Evolutionary conservation across 2,329 filamentous ascomycete genomes (phyloP).

Genomic region (Pseudocercospora crystallina): DNA sequence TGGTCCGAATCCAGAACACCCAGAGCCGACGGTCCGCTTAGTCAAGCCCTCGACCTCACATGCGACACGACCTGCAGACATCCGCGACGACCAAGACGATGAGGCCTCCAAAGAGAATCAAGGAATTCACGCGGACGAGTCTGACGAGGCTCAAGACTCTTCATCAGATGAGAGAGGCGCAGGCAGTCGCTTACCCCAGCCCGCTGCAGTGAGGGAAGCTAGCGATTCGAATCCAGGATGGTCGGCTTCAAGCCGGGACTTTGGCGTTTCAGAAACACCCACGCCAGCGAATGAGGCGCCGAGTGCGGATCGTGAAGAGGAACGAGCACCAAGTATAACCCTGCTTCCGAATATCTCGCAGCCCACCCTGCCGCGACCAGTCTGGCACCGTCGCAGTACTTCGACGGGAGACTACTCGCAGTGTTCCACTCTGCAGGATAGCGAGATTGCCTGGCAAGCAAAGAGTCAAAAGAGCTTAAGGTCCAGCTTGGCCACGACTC

Average conservation of each 20-base stretch:
- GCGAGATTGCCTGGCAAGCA: conserved; percentile 25
- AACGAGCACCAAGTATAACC: conserved; percentile 24
- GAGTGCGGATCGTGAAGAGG: conserved; percentile 22
- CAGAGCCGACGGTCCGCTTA: conserved; percentile 34
- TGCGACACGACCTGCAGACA: conserved; percentile 10
- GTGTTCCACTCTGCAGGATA: conserved; percentile 29
- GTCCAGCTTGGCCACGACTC: conserved; percentile 31
- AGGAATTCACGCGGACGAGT: too few species aligned
- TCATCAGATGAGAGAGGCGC: conserved; percentile 9
- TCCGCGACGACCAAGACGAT: neutral
- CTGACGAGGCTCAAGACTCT: too few species aligned
- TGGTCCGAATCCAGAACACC: conserved; percentile 1
- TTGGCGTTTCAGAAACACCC: conserved; percentile 32
- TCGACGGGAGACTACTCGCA: conserved; percentile 31
- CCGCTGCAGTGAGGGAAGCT: conserved; percentile 23
- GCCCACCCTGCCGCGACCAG: conserved; percentile 22
- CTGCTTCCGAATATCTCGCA: conserved; percentile 25
- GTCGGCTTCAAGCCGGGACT: conserved; percentile 23
- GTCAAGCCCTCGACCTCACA: conserved; percentile 30
- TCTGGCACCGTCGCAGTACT: conserved; percentile 29
- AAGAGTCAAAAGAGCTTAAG: conserved; percentile 13
- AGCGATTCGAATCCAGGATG: conserved; percentile 29
- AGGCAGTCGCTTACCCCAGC: conserved; percentile 19
- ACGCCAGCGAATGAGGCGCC: conserved; percentile 27
- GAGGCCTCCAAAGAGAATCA: neutral